Evolutionary conservation across 2,329 filamentous ascomycete genomes (phyloP).

Genomic region (Chaetomium sp.): DNA sequence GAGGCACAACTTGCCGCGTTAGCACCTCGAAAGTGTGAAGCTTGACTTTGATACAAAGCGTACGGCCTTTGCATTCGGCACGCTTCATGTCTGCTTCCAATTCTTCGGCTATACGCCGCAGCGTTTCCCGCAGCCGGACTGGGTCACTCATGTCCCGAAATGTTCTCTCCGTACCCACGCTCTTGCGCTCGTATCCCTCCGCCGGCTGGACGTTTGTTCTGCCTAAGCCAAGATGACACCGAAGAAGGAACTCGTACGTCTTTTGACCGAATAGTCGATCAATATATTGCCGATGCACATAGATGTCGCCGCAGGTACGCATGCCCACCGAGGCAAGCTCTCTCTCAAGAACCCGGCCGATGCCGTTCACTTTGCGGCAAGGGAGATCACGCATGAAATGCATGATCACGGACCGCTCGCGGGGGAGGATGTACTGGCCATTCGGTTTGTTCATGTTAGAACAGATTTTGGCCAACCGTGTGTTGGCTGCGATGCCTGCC

Average conservation of each 20-base stretch:
- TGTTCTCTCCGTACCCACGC: constrained; percentile 87
- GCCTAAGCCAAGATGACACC: constrained; percentile 79
- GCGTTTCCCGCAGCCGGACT: constrained; percentile 63
- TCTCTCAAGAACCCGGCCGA: constrained; percentile 89
- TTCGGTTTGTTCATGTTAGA: constrained; percentile 97
- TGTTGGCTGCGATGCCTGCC: constrained; percentile 88
- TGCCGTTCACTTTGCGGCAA: constrained; percentile 85
- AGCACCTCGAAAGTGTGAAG: constrained; percentile 89
- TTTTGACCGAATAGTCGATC: constrained; percentile 84
- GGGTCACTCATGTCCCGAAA: constrained; percentile 74
- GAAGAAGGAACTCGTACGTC: constrained; percentile 77
- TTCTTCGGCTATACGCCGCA: constrained; percentile 75
- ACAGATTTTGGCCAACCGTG: constrained; percentile 89
- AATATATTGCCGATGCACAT: constrained; percentile 65
- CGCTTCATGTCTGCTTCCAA: constrained; percentile 77
- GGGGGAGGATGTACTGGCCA: constrained; percentile 74
- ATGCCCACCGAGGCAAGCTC: constrained; percentile 84
- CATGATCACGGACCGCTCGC: constrained; percentile 69
- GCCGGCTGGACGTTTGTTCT: constrained; percentile 78
- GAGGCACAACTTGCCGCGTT: constrained; percentile 71
- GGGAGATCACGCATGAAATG: constrained; percentile 77
- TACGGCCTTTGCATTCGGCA: constrained; percentile 82
- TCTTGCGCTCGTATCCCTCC: constrained; percentile 82
- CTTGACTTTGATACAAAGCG: constrained; percentile 86
- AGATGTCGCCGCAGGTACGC: constrained; percentile 84